Percentiles rank a stretch among this genome's conserved stretches.
These are phyloP conservation scores for Hymenoscyphus albidus DNA, from an alignment of 2,329 filamentous ascomycete species.

Conservation along the genomic window DNA sequence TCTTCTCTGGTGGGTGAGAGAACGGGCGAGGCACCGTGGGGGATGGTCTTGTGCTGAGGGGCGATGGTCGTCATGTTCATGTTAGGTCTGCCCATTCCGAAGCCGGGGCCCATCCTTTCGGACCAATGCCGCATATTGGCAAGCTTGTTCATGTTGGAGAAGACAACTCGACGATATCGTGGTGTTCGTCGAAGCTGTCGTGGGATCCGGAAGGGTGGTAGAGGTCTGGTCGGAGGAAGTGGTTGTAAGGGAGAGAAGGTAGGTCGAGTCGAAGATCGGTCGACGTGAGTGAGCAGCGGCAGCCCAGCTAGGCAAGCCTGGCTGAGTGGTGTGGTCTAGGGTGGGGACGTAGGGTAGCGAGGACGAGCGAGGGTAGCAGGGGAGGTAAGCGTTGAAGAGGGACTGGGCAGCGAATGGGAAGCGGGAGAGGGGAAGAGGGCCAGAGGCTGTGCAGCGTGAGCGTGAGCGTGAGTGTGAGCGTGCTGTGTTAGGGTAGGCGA, in stretches of 20 bases:
- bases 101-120: conserved; percentile 65
- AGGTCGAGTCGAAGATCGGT: background rate
- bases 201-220: background rate
- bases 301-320: background rate
- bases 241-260: conserved; percentile 3
- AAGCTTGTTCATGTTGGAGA: conserved; percentile 59
- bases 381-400: background rate
- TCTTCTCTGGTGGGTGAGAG: conserved; percentile 69
- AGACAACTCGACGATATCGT: conserved; percentile 2
- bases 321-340: too few relatives aligned
- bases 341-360: too few relatives aligned
- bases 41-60: conserved; percentile 53
- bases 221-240: background rate
- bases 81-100: conserved; percentile 55
- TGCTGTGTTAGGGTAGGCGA: too few relatives aligned
- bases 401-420: background rate
- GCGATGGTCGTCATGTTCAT: conserved; percentile 44
- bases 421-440: background rate
- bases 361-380: too few relatives aligned
- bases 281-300: background rate
- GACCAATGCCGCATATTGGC: conserved; percentile 70
- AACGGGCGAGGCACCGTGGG: conserved; percentile 50
- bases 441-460: background rate
- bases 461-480: too few relatives aligned
- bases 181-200: background rate